These are phyloP conservation scores for Epichloe brachyelytri DNA, from an alignment of 2,329 filamentous ascomycete species.

Conservation along the genomic window DNA sequence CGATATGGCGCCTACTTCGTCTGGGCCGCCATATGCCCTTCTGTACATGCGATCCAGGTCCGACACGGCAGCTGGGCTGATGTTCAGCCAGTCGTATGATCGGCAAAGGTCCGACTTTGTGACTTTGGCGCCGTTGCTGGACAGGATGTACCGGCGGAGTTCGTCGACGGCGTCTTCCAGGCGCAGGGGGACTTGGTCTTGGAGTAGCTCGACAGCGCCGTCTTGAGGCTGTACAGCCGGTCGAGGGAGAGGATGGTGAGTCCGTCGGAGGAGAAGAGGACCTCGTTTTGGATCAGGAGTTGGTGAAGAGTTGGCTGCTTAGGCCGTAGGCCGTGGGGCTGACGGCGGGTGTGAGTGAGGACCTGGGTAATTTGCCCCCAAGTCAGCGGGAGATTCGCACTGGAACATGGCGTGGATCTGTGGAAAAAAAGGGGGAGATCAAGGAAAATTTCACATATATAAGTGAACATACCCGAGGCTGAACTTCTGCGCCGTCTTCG, in stretches of 20 bases:
- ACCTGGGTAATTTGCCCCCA: conserved; percentile 9
- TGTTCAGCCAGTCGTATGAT: conserved; percentile 44
- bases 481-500: conserved; percentile 38
- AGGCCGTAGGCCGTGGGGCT: conserved; percentile 31
- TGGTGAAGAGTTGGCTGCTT: conserved; percentile 38
- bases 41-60: conserved; percentile 46
- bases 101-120: conserved; percentile 37
- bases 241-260: conserved; percentile 48
- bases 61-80: conserved; percentile 34
- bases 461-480: conserved; percentile 22
- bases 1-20: conserved; percentile 33
- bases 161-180: conserved; percentile 52
- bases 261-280: conserved; percentile 46
- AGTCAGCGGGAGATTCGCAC: background rate
- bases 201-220: conserved; percentile 44
- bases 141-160: conserved; percentile 44
- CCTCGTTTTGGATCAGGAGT: conserved; percentile 47
- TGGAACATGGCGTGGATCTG: background rate
- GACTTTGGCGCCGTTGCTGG: conserved; percentile 36
- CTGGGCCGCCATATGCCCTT: conserved; percentile 39
- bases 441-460: too few species aligned
- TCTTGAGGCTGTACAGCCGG: conserved; percentile 51
- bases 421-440: background rate
- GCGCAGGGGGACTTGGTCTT: conserved; percentile 29
- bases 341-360: conserved; percentile 30